Evolutionary conservation across 352 stramenopile genomes (phyloP).

Genomic region (Phytophthora sansomeana): DNA sequence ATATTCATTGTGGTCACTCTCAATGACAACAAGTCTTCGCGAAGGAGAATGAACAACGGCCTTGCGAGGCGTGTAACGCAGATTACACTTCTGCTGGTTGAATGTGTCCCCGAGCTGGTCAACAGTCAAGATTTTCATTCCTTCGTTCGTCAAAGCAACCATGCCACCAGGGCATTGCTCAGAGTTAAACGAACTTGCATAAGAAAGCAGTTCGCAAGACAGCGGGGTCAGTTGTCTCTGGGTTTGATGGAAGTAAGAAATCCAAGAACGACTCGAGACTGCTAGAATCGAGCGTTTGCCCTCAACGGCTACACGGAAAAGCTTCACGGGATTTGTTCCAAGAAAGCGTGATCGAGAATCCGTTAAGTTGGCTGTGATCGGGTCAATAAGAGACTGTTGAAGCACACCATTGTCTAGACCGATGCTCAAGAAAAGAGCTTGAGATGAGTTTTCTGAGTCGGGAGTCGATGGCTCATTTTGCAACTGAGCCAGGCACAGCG

Average conservation of each 20-base stretch:
- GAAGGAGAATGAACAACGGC: conserved; percentile 92
- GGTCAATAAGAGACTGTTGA: conserved; percentile 92
- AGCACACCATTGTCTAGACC: conserved; percentile 96
- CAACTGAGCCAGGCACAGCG: conserved; percentile 79
- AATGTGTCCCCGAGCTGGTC: conserved; percentile 97
- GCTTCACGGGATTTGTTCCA: conserved; percentile 94
- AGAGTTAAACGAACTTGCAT: conserved; percentile 96
- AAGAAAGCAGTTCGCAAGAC: conserved; percentile 95
- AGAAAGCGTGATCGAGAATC: conserved; percentile 95
- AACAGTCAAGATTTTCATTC: conserved; percentile 97
- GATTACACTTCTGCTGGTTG: conserved; percentile 95
- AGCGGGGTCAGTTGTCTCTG: conserved; percentile 94
- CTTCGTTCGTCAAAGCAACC: conserved; percentile 95
- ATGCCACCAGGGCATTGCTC: conserved; percentile 97
- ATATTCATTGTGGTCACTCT: conserved; percentile 98
- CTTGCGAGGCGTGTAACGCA: conserved; percentile 98
- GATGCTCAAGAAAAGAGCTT: conserved; percentile 84
- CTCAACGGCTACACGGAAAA: conserved; percentile 94
- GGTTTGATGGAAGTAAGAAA: conserved; percentile 94
- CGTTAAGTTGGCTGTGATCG: conserved; percentile 83
- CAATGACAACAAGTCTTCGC: conserved; percentile 95
- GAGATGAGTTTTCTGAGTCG: conserved; percentile 63
- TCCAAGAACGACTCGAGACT: conserved; percentile 96
- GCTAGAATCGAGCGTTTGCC: conserved; percentile 93
- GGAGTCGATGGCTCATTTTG: conserved; percentile 76